A percentile compares a stretch with the other conserved stretches of the same genome.
Evolutionary conservation across 805 yeast genomes (phyloP).

Genomic region (Jamesozyma piceae): DNA sequence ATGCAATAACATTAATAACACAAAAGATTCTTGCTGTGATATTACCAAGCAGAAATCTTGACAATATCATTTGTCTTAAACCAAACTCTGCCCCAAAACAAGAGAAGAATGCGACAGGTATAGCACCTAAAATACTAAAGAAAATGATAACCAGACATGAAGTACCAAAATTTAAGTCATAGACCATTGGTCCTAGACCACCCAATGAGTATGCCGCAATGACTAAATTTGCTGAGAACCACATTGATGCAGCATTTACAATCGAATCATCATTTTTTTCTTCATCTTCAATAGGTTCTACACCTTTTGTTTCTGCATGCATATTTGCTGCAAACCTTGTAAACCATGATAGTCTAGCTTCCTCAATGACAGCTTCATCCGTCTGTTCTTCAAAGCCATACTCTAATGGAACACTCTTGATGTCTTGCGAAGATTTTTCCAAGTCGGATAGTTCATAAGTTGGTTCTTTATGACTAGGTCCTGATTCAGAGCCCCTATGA

Average conservation of each 20-base stretch:
- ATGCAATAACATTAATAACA: conserved; percentile 66
- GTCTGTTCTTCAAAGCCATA: conserved; percentile 5
- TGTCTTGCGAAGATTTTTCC: conserved; percentile 5
- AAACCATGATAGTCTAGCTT: conserved; percentile 10
- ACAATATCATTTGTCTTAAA: conserved; percentile 75
- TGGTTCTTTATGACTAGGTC: conserved; percentile 3
- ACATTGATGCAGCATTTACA: conserved; percentile 71
- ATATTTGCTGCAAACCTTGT: conserved; percentile 19
- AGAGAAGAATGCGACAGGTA: conserved; percentile 76
- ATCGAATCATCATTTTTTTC: conserved; percentile 62
- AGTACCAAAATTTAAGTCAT: conserved; percentile 39
- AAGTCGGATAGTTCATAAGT: conserved; percentile 5
- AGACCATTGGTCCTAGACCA: conserved; percentile 54
- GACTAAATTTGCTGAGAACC: conserved; percentile 85
- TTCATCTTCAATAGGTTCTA: conserved; percentile 69
- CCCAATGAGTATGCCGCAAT: conserved; percentile 78
- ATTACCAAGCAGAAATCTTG: conserved; percentile 72
- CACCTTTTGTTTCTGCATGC: conserved; percentile 59
- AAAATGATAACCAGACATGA: conserved; percentile 12
- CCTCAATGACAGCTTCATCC: conserved; percentile 8
- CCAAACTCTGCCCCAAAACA: conserved; percentile 78
- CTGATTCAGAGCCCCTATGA: conserved; percentile 7
- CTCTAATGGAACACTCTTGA: conserved; percentile 4
- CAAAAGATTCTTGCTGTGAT: conserved; percentile 68
- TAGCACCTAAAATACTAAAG: conserved; percentile 43